Percentiles rank a stretch among this genome's conserved stretches.
phyloP scores from a whole-genome alignment of 768 basidiomycete genomes.

The Kwoniella botswanensis region DNA sequence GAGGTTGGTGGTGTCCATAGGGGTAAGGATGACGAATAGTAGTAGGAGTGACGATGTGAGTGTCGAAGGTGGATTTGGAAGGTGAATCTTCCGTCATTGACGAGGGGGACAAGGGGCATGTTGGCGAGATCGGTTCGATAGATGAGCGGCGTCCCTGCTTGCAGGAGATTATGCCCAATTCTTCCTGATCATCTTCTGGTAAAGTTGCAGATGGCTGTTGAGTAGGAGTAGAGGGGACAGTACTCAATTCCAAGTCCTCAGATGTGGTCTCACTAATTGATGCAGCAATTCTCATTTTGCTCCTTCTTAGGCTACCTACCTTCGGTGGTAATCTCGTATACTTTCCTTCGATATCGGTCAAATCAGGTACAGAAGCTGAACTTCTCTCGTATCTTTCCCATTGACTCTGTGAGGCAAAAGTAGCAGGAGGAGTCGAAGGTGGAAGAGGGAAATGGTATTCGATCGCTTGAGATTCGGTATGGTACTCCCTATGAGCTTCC shows the following conservation, averaged over 20 bases:
- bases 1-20: background rate
- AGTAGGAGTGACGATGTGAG: conserved; percentile 11
- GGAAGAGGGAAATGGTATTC: conserved; percentile 15
- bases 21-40: conserved; percentile 5
- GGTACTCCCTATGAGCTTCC: conserved; percentile 28
- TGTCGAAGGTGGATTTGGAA: conserved; percentile 4
- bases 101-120: background rate
- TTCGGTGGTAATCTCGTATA: conserved; percentile 17
- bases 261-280: background rate
- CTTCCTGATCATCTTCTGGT: background rate
- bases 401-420: background rate
- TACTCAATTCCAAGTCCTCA: background rate
- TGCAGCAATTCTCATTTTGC: background rate
- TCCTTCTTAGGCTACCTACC: conserved; percentile 5
- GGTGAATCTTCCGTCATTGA: conserved; percentile 7
- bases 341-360: background rate
- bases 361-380: conserved; percentile 1
- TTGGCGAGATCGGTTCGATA: conserved; percentile 1
- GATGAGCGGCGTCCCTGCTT: background rate
- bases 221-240: background rate
- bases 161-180: too few species aligned
- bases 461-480: conserved; percentile 10
- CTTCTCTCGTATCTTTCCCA: background rate
- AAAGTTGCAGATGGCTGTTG: background rate
- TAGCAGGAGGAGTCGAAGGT: background rate